A percentile compares a stretch with the other conserved stretches of the same genome.
phyloP scores from a whole-genome alignment of 2,329 filamentous ascomycete species.

The Diplodia seriata region DNA sequence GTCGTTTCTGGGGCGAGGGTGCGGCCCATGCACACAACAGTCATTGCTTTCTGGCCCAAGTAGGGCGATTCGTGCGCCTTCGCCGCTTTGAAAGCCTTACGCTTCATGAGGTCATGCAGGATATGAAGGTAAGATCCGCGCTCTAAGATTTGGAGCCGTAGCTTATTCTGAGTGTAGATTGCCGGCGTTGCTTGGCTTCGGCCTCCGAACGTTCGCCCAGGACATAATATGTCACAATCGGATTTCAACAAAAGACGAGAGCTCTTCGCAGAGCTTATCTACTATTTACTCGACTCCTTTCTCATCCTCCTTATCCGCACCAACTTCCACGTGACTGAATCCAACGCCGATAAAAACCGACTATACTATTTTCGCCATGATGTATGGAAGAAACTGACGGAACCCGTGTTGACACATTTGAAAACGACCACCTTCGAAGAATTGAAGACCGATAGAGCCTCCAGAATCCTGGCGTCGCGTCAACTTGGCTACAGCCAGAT shows the following conservation, averaged over 20 bases:
- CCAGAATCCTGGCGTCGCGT: constrained; percentile 65
- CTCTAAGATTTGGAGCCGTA: constrained; percentile 24
- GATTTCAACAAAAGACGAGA: constrained; percentile 79
- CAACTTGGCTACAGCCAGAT: constrained; percentile 78
- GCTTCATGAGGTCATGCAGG: constrained; percentile 78
- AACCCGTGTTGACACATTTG: constrained; percentile 72
- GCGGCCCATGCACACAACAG: constrained; percentile 66
- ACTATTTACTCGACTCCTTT: constrained; percentile 91
- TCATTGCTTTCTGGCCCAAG: constrained; percentile 64
- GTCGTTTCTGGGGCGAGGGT: constrained; percentile 73
- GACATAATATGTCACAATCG: constrained; percentile 68
- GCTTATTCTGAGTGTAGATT: constrained; percentile 59
- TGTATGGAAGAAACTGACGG: constrained; percentile 78
- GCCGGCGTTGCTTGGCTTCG: constrained; percentile 75
- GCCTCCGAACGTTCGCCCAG: constrained; percentile 50
- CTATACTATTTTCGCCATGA: constrained; percentile 96
- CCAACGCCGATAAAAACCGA: constrained; percentile 76
- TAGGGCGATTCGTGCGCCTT: constrained; percentile 80
- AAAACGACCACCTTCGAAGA: constrained; percentile 81
- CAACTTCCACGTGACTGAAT: constrained; percentile 96
- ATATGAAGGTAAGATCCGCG: constrained; percentile 67
- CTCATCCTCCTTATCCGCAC: constrained; percentile 84
- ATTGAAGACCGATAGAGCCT: constrained; percentile 65
- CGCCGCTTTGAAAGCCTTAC: constrained; percentile 82
- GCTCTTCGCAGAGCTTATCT: constrained; percentile 83